Conservation (phyloP, 345 rosid genomes). For the Streptanthus diversifolius region DNA sequence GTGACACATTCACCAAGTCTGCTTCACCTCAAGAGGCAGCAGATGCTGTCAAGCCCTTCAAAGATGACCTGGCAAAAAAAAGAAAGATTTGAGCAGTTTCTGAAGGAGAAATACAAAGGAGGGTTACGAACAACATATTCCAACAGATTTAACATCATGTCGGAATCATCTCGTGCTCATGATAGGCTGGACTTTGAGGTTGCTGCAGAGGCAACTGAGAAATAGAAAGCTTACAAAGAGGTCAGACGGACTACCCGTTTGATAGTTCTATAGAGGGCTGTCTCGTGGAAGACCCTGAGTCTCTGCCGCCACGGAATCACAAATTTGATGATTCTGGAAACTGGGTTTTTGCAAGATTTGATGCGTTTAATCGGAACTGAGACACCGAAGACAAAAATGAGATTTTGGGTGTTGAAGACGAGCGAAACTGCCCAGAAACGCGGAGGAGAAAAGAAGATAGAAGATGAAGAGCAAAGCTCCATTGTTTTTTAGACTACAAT, state of each 20-base stretch:
- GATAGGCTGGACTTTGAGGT: slow-evolving; percentile 97
- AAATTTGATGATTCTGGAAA: no score
- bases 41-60: slow-evolving; percentile 71
- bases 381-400: no score
- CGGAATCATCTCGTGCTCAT: slow-evolving; percentile 89
- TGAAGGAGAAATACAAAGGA: slow-evolving; percentile 85
- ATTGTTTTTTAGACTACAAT: no score
- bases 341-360: no score
- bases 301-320: no score
- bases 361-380: no score
- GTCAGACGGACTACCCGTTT: slow-evolving; percentile 37
- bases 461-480: no score
- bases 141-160: slow-evolving; percentile 55
- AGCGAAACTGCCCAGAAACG: no score
- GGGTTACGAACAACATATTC: slow-evolving; percentile 69
- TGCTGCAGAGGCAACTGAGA: slow-evolving; percentile 85
- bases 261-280: no score
- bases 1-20: slow-evolving; percentile 81
- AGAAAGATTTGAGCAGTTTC: slow-evolving; percentile 89
- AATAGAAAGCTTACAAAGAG: slow-evolving; percentile 55
- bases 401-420: no score
- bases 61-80: slow-evolving; percentile 83
- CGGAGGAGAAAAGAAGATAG: no score
- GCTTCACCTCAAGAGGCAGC: slow-evolving; percentile 49
- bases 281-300: no score